Evolutionary conservation across 805 yeast species (phyloP).

Genomic region (Wickerhamomyces silvicola): DNA sequence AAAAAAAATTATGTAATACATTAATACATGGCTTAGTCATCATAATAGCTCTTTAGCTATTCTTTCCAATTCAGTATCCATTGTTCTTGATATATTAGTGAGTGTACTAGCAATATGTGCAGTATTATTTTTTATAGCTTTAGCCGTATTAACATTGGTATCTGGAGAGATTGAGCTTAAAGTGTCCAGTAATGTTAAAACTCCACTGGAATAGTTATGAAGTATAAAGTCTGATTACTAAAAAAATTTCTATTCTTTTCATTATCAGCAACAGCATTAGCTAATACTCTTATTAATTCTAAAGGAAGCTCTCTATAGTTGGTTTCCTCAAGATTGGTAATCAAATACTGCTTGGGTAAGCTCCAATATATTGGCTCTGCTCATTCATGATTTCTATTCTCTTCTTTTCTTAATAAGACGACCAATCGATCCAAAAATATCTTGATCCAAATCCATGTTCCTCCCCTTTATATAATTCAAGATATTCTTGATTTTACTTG

Average conservation of each 20-base stretch:
- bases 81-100: background rate
- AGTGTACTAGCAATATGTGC: conserved; percentile 5
- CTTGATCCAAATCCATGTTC: conserved; percentile 20
- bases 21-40: too few species aligned
- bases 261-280: conserved; percentile 23
- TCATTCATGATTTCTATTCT: conserved; percentile 8
- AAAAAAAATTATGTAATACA: too few species aligned
- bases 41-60: background rate
- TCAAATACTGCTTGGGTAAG: conserved; percentile 10
- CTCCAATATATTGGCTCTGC: conserved; percentile 11
- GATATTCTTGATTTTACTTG: background rate
- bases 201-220: conserved; percentile 4
- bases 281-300: conserved; percentile 19
- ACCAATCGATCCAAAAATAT: conserved; percentile 19
- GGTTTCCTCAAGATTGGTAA: conserved; percentile 1
- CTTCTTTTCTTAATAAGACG: conserved; percentile 15
- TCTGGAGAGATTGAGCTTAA: conserved; percentile 3
- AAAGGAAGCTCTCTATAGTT: conserved; percentile 6
- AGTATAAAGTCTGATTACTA: conserved; percentile 9
- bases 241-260: conserved; percentile 14
- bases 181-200: conserved; percentile 9
- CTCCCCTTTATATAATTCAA: background rate
- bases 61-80: too few species aligned
- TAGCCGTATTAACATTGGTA: background rate
- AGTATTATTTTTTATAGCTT: conserved; percentile 5